Evolutionary conservation across 1,139 yeast species (phyloP).

Genomic region (Scheffersomyces parashehatae): DNA sequence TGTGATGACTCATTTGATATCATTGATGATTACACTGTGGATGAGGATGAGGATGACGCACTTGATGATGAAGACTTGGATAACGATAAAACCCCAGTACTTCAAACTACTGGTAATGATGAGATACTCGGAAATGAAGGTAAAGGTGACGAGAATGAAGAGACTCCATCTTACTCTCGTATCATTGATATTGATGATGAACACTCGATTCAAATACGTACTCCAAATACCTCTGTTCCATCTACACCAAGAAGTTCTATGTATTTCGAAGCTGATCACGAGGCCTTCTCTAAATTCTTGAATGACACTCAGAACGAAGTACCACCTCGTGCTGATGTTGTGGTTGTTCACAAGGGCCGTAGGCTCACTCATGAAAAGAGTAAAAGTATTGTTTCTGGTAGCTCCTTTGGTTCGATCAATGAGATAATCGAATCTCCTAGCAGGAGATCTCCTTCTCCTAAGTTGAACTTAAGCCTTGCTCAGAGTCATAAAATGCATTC

Average conservation of each 20-base stretch:
- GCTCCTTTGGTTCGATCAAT: too few species aligned
- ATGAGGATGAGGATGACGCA: background rate
- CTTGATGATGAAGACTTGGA: background rate
- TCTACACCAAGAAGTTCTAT: conserved; percentile 10
- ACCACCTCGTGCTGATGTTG: conserved; percentile 41
- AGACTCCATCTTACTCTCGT: conserved; percentile 7
- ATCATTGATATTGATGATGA: background rate
- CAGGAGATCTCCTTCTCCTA: too few species aligned
- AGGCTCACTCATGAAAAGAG: too few species aligned
- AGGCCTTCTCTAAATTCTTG: conserved; percentile 22
- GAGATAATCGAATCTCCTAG: too few species aligned
- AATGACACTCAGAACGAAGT: conserved; percentile 32
- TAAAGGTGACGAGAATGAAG: background rate
- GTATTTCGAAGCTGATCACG: conserved; percentile 16
- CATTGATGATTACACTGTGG: background rate
- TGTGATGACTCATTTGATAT: conserved; percentile 4
- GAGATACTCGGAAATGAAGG: background rate
- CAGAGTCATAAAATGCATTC: too few species aligned
- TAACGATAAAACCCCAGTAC: background rate
- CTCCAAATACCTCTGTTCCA: conserved; percentile 6
- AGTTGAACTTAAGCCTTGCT: too few species aligned
- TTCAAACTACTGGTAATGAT: background rate
- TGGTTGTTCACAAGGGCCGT: conserved; percentile 13
- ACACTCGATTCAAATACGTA: conserved; percentile 2
- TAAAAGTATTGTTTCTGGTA: too few species aligned